Base-by-base conservation (phyloP, 2,329 filamentous ascomycete species). In the Anisogramma anomala region DNA sequence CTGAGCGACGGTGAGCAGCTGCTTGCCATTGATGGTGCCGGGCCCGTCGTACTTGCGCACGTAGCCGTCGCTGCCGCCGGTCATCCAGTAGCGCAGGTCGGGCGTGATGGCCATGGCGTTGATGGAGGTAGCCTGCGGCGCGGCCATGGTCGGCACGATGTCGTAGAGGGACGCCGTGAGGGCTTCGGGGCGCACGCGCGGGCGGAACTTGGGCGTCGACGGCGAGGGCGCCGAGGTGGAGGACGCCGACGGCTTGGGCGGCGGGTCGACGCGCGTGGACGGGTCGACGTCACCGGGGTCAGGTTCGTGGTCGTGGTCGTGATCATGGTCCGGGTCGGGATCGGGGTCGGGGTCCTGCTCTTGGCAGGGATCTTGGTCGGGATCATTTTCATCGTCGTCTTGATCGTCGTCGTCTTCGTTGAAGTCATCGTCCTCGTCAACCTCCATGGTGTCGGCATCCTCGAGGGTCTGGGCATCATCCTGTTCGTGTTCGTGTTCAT, bases 31-130 rank as follows among this genome's bases (percentile, higher is more conserved):
- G 51, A 93, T 88, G 4, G 91, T 95, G 26, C 87, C 86, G 3
- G 84, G 80, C 59, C 91, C 94, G 58, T 98, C 93, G 63, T 93
- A 96, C 60, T 95, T 96, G 43, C 91, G 77, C 48, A 98, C 89
- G 56, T 94, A 98, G 35, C 91, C 89, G 62, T 98, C 91, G 0
- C 84, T 82, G 1, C 91, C 91, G 27, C 91, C 91, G 9, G 82
- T 94, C 58, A 96, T 88, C 59, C 94, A 89, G 74, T 87, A 96
- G 41, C 87, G 77, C 69, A 95, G 81, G 59, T 98, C 91, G 2
- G 87, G 88, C 0, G 91, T 98, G 23, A 91, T 81, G 18, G 87
- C 79, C 44, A 98, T 75, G 8, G 87, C 82, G 57, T 98, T 98
- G 61, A 98, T 85, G 39, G 87, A 95, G 3, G 91, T 98, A 48